Percentiles rank a stretch among this genome's conserved stretches.
Conservation (phyloP, 805 yeast genomes). For the Blastobotrys muscicola region DNA sequence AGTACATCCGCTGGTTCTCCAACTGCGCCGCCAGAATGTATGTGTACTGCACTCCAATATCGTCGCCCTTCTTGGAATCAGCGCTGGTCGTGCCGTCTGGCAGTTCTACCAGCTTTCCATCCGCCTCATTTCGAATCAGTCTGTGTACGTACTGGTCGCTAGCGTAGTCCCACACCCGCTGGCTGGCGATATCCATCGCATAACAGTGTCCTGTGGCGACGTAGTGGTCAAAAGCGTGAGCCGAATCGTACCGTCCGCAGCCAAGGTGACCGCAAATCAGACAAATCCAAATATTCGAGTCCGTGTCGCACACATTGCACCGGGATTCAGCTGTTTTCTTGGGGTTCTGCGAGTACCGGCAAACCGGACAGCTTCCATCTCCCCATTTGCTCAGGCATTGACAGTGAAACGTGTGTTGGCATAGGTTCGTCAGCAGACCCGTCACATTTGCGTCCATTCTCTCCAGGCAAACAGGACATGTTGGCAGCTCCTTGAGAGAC, state of each 20-base stretch:
- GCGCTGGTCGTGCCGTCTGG: constrained; percentile 1
- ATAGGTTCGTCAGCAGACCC: constrained; percentile 78
- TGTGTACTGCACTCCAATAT: constrained; percentile 67
- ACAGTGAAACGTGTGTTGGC: constrained; percentile 91
- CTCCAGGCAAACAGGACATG: constrained; percentile 89
- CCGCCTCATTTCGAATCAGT: constrained; percentile 71
- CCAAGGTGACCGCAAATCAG: constrained; percentile 87
- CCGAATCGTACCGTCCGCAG: constrained; percentile 78
- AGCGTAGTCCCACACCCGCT: constrained; percentile 91
- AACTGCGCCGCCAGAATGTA: constrained; percentile 68
- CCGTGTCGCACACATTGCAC: constrained; percentile 40
- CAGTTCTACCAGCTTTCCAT: constrained; percentile 77
- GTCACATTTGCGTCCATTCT: constrained; percentile 73
- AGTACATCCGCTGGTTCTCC: constrained; percentile 78
- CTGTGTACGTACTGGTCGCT: constrained; percentile 88
- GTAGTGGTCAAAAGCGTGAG: constrained; percentile 80
- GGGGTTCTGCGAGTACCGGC: constrained; percentile 50
- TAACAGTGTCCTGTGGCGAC: constrained; percentile 74
- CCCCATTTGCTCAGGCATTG: constrained; percentile 81
- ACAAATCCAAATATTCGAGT: constrained; percentile 76
- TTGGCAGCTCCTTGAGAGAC: constrained; percentile 57
- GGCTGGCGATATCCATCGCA: constrained; percentile 78
- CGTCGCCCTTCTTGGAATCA: constrained; percentile 5
- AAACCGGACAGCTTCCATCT: constrained; percentile 85
- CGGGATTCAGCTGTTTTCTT: constrained; percentile 9